Conservation (phyloP, 2,329 filamentous ascomycete genomes). For the Penicillium sclerotiorum region DNA sequence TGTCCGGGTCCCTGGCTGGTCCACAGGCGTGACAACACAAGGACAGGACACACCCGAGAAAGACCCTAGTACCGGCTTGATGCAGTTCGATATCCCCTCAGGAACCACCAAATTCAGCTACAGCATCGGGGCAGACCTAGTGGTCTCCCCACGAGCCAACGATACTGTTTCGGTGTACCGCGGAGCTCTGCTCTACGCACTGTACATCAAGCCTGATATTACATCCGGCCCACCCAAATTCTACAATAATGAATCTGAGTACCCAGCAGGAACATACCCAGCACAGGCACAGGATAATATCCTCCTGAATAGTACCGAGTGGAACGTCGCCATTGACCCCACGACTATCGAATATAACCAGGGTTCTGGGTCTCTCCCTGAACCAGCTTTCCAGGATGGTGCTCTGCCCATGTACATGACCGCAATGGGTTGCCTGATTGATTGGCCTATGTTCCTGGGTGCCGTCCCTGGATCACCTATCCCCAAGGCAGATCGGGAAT, state of each 20-base stretch:
- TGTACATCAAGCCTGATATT: constrained; percentile 39
- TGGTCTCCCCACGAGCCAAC: constrained; percentile 43
- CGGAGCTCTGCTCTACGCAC: constrained; percentile 49
- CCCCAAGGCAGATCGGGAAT: constrained; percentile 32
- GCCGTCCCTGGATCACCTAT: constrained; percentile 39
- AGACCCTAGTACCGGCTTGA: constrained; percentile 42
- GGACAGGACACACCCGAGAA: constrained; percentile 21
- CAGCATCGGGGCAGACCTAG: constrained; percentile 38
- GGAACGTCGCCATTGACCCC: constrained; percentile 36
- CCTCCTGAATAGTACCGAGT: constrained; percentile 35
- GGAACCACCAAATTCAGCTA: constrained; percentile 34
- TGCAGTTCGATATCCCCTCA: constrained; percentile 19
- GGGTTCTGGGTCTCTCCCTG: constrained; percentile 12
- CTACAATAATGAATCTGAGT: constrained; percentile 17
- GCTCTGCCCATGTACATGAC: constrained; percentile 40
- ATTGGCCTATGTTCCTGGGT: constrained; percentile 39
- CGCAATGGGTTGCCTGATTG: constrained; percentile 44
- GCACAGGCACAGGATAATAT: constrained; percentile 38
- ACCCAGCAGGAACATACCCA: constrained; percentile 28
- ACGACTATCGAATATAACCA: constrained; percentile 37
- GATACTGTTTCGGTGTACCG: constrained; percentile 49
- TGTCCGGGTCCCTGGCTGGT: constrained; percentile 52
- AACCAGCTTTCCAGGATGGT: constrained; percentile 34
- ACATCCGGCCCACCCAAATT: constrained; percentile 24
- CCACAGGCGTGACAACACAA: constrained; percentile 25